Evolutionary conservation across 2,329 filamentous ascomycete species (phyloP).

Genomic region (Nigrospora oryzae): DNA sequence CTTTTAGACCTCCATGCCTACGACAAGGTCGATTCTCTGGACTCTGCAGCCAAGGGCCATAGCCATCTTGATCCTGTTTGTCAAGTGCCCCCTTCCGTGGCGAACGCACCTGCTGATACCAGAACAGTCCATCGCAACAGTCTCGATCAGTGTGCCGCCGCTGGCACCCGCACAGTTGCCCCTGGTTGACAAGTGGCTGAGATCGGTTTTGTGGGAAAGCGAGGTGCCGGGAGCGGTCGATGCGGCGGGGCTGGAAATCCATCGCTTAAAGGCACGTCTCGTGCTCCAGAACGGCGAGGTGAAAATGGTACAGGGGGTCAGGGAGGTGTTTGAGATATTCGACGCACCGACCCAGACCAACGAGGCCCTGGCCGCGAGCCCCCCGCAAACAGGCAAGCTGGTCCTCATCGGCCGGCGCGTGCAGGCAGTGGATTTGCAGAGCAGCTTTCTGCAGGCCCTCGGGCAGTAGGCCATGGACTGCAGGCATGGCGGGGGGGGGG

Average conservation of each 20-base stretch:
- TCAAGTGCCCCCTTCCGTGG: not conserved
- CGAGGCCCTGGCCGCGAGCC: constrained; percentile 14
- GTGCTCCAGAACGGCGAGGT: constrained; percentile 53
- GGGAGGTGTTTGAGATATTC: constrained; percentile 88
- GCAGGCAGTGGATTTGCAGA: constrained; percentile 39
- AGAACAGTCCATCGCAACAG: constrained; percentile 70
- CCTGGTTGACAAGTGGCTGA: constrained; percentile 71
- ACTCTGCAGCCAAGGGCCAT: constrained; percentile 69
- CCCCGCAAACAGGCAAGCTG: constrained; percentile 41
- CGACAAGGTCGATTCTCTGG: constrained; percentile 67
- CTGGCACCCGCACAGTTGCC: constrained; percentile 50
- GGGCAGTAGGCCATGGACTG: not conserved
- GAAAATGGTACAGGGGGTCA: constrained; percentile 82
- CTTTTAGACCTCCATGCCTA: constrained; percentile 90
- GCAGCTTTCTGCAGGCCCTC: constrained; percentile 22
- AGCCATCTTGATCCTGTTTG: constrained; percentile 82
- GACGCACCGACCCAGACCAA: constrained; percentile 36
- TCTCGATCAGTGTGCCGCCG: constrained; percentile 59
- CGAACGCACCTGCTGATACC: constrained; percentile 7
- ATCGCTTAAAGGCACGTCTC: constrained; percentile 78
- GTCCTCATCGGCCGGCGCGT: constrained; percentile 55
- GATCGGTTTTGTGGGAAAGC: constrained; percentile 76
- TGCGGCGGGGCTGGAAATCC: constrained; percentile 60
- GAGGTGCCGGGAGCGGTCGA: constrained; percentile 39
- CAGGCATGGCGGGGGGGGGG: no score